Percentiles rank a stretch among this genome's conserved stretches.
Evolutionary conservation across 2,329 filamentous ascomycete species (phyloP).

Genomic region (Aspergillus latus): DNA sequence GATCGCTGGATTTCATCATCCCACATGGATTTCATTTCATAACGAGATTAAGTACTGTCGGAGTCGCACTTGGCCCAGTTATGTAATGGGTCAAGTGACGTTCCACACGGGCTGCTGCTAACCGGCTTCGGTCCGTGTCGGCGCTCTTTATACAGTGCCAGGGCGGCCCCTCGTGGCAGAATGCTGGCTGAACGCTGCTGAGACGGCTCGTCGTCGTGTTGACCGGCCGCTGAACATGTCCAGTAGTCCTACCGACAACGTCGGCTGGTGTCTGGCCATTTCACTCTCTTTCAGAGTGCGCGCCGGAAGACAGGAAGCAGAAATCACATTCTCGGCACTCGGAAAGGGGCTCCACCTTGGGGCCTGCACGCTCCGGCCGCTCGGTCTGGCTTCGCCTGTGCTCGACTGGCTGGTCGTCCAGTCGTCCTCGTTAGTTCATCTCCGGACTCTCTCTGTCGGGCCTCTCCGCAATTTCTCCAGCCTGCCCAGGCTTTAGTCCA

Average conservation of each 20-base stretch:
- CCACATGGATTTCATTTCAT: neutral
- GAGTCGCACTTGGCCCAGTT: constrained; percentile 10
- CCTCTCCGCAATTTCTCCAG: constrained; percentile 18
- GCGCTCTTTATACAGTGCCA: neutral
- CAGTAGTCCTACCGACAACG: too few relatives aligned
- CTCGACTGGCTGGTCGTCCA: neutral
- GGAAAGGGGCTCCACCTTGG: constrained; percentile 20
- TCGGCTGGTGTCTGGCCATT: too few relatives aligned
- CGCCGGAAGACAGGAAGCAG: neutral
- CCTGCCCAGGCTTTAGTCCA: neutral
- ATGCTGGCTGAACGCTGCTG: neutral
- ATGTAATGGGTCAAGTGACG: constrained; percentile 26
- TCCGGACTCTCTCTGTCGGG: constrained; percentile 11
- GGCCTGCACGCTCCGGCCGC: constrained; percentile 17
- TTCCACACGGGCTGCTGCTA: constrained; percentile 26
- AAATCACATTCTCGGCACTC: constrained; percentile 23
- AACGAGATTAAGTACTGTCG: neutral
- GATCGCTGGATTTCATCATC: too few relatives aligned
- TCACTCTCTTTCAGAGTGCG: neutral
- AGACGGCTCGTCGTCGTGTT: neutral
- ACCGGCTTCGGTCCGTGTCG: constrained; percentile 22
- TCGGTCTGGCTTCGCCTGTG: constrained; percentile 19
- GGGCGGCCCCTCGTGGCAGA: too few relatives aligned
- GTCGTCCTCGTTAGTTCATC: neutral
- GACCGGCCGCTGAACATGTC: too few relatives aligned